Conservation (phyloP, 169 alveolate genomes). For the Plasmodium blacklocki region DNA sequence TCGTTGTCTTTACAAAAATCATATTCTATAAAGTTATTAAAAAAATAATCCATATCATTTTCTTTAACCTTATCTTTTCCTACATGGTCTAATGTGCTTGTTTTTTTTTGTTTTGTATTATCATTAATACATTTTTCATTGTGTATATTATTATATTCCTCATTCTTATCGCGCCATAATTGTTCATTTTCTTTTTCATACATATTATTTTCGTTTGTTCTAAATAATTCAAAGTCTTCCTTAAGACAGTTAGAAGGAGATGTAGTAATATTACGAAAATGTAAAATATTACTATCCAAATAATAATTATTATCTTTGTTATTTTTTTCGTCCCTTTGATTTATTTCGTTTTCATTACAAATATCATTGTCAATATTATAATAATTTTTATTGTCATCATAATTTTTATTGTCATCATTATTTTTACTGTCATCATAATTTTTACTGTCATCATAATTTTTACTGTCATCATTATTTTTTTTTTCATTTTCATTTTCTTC, state of each 20-base stretch:
- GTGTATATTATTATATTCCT: not conserved
- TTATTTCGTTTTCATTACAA: not conserved
- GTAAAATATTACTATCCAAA: not conserved
- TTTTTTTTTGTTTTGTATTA: not conserved
- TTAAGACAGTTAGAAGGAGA: too few relatives aligned
- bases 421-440: not conserved
- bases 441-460: not conserved
- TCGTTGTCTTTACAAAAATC: slow-evolving; percentile 38
- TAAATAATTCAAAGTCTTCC: too few relatives aligned
- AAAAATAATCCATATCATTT: not conserved
- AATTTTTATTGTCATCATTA: not conserved
- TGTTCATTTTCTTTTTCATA: not conserved
- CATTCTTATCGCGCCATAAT: too few relatives aligned
- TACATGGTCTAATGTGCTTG: not conserved
- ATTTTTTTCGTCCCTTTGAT: not conserved
- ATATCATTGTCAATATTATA: not conserved
- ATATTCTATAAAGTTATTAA: slow-evolving; percentile 43
- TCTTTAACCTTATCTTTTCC: not conserved
- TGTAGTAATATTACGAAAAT: too few relatives aligned
- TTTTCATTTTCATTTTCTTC: slow-evolving; percentile 12
- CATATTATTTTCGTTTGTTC: not conserved
- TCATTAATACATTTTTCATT: not conserved
- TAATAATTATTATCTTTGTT: not conserved
- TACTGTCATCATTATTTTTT: not conserved
- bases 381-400: not conserved